Percentiles rank a stretch among this genome's conserved stretches.
Evolutionary conservation across 345 rosid species (phyloP).

Genomic region (Citrus medica): DNA sequence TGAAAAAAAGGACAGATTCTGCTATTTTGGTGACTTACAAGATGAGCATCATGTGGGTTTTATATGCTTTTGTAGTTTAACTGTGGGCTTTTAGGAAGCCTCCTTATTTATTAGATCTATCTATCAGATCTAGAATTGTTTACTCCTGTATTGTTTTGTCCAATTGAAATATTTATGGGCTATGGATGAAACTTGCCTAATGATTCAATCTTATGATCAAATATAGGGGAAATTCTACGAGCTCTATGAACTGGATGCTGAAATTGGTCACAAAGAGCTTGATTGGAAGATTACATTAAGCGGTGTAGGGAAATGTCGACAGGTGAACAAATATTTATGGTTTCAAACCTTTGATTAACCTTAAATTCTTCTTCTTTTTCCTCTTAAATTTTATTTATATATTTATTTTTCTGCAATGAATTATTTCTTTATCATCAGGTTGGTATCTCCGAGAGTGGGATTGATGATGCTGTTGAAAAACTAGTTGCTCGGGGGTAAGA

Average conservation of each 20-base stretch:
- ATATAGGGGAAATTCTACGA: constrained; percentile 88
- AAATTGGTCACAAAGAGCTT: constrained; percentile 86
- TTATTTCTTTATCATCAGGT: constrained; percentile 44
- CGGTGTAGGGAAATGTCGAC: constrained; percentile 96
- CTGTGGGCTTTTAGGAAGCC: neutral
- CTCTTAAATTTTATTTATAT: too few species aligned
- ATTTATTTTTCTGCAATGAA: neutral
- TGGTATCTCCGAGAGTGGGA: constrained; percentile 81
- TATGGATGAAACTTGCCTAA: constrained; percentile 14
- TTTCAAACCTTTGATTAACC: neutral
- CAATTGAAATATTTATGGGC: neutral
- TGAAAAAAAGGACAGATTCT: neutral
- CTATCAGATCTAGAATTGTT: neutral
- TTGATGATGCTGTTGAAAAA: constrained; percentile 87
- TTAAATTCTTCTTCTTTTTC: neutral
- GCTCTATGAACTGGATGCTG: constrained; percentile 97
- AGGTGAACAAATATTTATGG: constrained; percentile 42
- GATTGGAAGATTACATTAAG: constrained; percentile 95
- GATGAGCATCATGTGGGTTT: neutral
- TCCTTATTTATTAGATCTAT: neutral
- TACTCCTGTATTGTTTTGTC: neutral
- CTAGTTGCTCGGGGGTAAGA: constrained; percentile 91
- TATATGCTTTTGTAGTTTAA: neutral
- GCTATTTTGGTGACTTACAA: neutral
- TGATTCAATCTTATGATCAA: constrained; percentile 15